Percentiles rank a stretch among this genome's conserved stretches.
Conservation (phyloP, 2,329 filamentous ascomycete species). For the Cytospora leucostoma region DNA sequence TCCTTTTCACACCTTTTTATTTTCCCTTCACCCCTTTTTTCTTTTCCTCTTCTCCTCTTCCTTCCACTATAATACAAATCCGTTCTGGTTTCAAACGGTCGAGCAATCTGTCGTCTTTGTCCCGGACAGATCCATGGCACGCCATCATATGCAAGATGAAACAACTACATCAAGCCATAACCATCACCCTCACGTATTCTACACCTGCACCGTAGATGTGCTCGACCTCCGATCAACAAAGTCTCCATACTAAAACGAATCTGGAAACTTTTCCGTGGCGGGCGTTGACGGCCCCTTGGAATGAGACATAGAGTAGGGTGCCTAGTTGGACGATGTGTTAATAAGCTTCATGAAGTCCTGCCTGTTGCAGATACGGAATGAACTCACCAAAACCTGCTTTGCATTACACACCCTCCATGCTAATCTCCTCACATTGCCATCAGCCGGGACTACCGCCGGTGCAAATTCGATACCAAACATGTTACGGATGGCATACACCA, state of each 20-base stretch:
- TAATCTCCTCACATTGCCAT: slow-evolving; percentile 86
- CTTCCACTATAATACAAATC: too few species aligned
- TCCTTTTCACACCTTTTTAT: neutral
- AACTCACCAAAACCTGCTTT: slow-evolving; percentile 85
- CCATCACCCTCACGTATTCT: too few species aligned
- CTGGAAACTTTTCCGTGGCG: slow-evolving; percentile 43
- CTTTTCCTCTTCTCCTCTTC: too few species aligned
- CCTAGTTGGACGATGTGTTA: slow-evolving; percentile 46
- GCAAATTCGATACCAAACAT: slow-evolving; percentile 98
- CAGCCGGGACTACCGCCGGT: slow-evolving; percentile 85
- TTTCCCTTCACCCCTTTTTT: neutral
- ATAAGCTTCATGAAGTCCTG: neutral
- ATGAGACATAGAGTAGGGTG: slow-evolving; percentile 70
- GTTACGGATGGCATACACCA: slow-evolving; percentile 91
- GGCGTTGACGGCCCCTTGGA: slow-evolving; percentile 66
- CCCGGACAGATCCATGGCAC: too few species aligned
- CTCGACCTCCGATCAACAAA: neutral
- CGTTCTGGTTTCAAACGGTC: too few species aligned
- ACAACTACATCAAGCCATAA: too few species aligned
- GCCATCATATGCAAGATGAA: too few species aligned
- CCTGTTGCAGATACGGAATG: neutral
- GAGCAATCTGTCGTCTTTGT: too few species aligned
- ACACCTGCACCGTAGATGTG: neutral
- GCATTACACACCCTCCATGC: slow-evolving; percentile 95
- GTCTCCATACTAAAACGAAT: slow-evolving; percentile 29